These are phyloP conservation scores for Suillus occidentalis DNA, from an alignment of 768 basidiomycete genomes.

Conservation along the genomic window DNA sequence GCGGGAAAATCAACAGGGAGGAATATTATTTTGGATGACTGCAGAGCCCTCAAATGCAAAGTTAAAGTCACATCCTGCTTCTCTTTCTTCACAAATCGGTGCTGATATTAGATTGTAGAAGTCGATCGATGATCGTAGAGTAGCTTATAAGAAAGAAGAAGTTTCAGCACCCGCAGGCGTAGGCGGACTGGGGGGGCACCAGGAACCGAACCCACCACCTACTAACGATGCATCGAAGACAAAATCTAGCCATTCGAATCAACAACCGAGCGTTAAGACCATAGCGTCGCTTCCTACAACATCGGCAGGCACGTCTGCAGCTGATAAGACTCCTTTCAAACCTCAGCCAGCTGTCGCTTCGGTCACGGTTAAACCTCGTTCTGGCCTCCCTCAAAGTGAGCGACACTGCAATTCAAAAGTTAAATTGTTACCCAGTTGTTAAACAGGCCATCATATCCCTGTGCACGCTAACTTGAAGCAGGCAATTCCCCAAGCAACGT, in stretches of 20 bases:
- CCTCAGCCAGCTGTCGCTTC: neutral
- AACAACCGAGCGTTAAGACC: neutral
- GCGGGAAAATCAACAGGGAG: too few species aligned
- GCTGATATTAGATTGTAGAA: neutral
- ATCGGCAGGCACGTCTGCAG: too few species aligned
- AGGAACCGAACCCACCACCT: neutral
- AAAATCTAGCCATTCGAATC: neutral
- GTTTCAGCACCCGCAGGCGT: neutral
- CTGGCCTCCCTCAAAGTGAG: neutral
- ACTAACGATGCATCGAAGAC: neutral
- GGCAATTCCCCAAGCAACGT: neutral
- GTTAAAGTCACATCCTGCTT: neutral
- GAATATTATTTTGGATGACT: neutral
- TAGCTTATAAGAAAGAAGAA: neutral
- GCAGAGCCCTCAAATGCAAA: slow-evolving; percentile 2
- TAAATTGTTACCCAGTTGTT: too few species aligned
- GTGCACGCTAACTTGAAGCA: neutral
- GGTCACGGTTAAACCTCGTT: neutral
- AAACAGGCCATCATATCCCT: neutral
- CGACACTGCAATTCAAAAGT: too few species aligned
- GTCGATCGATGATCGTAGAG: neutral
- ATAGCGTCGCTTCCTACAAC: neutral
- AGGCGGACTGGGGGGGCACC: neutral
- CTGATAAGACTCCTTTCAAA: neutral
- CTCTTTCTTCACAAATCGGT: neutral